Evolutionary conservation across 2,329 filamentous ascomycete genomes (phyloP).

Genomic region (Bipolaris victoriae): DNA sequence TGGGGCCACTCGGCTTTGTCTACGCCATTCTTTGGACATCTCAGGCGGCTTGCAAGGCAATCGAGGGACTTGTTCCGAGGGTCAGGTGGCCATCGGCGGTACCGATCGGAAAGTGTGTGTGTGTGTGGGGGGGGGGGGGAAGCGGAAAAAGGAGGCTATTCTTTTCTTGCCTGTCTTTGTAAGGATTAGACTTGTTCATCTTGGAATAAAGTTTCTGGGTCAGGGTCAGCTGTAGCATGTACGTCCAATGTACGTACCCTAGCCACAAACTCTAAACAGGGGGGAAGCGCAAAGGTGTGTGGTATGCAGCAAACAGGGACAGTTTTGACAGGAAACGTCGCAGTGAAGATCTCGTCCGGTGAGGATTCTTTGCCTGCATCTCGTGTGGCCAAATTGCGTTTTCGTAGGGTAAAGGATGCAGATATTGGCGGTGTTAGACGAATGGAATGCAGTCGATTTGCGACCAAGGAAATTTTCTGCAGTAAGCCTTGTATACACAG

Average conservation of each 20-base stretch:
- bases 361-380: not conserved
- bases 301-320: not conserved
- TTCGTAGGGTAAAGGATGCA: not conserved
- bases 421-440: not conserved
- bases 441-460: not conserved
- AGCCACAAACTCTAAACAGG: not conserved
- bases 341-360: not conserved
- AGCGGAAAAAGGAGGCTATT: not conserved
- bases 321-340: slow-evolving; percentile 4
- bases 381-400: not conserved
- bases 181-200: not conserved
- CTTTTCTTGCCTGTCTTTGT: not conserved
- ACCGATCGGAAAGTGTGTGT: not conserved
- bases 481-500: not conserved
- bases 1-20: not conserved
- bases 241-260: not conserved
- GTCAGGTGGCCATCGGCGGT: not conserved
- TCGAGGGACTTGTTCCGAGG: not conserved
- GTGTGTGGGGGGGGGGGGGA: too few relatives aligned
- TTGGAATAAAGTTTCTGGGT: slow-evolving; percentile 4
- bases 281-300: not conserved
- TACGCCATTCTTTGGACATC: not conserved
- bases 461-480: not conserved
- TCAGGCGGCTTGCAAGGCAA: not conserved
- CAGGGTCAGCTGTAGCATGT: slow-evolving; percentile 3